phyloP scores from a whole-genome alignment of 192 early-diverging fungal species.

The Chytriomyces sp. region DNA sequence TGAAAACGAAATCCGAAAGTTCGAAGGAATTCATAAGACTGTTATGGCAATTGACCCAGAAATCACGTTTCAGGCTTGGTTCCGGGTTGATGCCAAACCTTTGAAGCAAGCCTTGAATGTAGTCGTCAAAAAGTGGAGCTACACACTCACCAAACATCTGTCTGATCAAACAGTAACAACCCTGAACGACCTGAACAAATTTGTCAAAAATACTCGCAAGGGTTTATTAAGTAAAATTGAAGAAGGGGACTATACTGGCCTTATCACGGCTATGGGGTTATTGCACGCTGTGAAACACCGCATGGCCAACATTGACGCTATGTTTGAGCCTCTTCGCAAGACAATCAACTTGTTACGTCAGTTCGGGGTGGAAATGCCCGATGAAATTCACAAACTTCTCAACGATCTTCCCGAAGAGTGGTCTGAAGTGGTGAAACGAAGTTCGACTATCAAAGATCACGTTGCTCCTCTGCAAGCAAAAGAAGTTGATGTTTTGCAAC shows the following conservation, averaged over 20 bases:
- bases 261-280: slow-evolving; percentile 63
- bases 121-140: slow-evolving; percentile 69
- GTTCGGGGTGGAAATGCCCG: slow-evolving; percentile 67
- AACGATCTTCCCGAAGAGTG: slow-evolving; percentile 69
- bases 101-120: slow-evolving; percentile 67
- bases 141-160: slow-evolving; percentile 66
- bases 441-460: slow-evolving; percentile 61
- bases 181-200: slow-evolving; percentile 62
- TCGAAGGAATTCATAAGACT: slow-evolving; percentile 66
- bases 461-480: slow-evolving; percentile 67
- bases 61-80: slow-evolving; percentile 63
- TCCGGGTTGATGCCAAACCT: slow-evolving; percentile 61
- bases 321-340: slow-evolving; percentile 68
- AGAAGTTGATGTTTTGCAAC: slow-evolving; percentile 66
- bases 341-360: slow-evolving; percentile 64
- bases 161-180: slow-evolving; percentile 59
- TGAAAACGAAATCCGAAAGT: slow-evolving; percentile 65
- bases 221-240: slow-evolving; percentile 59
- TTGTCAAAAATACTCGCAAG: slow-evolving; percentile 59
- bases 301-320: slow-evolving; percentile 55
- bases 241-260: slow-evolving; percentile 63
- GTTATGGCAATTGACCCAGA: slow-evolving; percentile 67
- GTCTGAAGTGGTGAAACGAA: slow-evolving; percentile 67
- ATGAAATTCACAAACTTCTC: slow-evolving; percentile 66
- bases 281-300: slow-evolving; percentile 66